These are phyloP conservation scores for Scheffersomyces amazonensis DNA, from an alignment of 805 yeast genomes.

Conservation along the genomic window DNA sequence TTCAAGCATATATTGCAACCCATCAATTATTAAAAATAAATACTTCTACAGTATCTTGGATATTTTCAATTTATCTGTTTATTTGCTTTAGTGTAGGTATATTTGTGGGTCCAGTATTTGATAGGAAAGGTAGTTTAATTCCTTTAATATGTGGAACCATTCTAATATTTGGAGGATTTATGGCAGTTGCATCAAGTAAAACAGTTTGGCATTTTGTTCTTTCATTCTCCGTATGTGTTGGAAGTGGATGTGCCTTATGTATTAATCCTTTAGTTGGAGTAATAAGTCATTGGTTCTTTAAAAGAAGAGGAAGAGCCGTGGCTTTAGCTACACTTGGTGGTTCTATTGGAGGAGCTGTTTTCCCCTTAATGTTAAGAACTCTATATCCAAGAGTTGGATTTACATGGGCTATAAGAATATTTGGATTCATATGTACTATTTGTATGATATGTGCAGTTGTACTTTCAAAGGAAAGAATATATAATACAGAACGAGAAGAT, in stretches of 20 bases:
- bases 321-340: constrained; percentile 24
- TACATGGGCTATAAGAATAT: constrained; percentile 28
- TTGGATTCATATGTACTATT: constrained; percentile 21
- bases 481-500: constrained; percentile 1
- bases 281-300: constrained; percentile 63
- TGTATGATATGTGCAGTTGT: constrained; percentile 20
- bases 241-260: constrained; percentile 56
- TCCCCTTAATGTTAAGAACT: constrained; percentile 23
- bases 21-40: constrained; percentile 29
- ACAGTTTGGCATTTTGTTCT: constrained; percentile 58
- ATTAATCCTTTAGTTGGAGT: constrained; percentile 61
- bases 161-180: constrained; percentile 44
- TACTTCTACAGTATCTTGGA: constrained; percentile 37
- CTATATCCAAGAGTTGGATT: constrained; percentile 26
- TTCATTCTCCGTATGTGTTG: constrained; percentile 43
- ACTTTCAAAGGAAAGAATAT: constrained; percentile 27
- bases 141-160: constrained; percentile 45
- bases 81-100: constrained; percentile 25
- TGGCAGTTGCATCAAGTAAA: constrained; percentile 53
- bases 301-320: constrained; percentile 46
- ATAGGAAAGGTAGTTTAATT: constrained; percentile 52
- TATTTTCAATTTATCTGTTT: constrained; percentile 34
- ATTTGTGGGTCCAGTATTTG: constrained; percentile 60
- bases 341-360: constrained; percentile 27
- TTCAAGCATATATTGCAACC: constrained; percentile 34